Base-by-base conservation (phyloP, 805 yeast species). In the Yamadazyma philogaea region DNA sequence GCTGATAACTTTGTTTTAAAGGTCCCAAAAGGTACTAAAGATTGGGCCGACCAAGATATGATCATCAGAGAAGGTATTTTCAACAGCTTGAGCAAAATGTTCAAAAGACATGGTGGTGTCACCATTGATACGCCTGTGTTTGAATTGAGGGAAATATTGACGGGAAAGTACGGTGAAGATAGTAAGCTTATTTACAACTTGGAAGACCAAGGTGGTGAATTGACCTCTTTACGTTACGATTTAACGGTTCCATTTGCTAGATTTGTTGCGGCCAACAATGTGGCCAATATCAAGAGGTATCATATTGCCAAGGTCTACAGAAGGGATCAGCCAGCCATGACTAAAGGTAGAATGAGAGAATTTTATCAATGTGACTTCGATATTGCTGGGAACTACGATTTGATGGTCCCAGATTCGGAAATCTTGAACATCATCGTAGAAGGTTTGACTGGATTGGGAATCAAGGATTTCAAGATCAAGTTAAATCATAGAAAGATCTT, bases 321-420 rank as follows among this genome's bases (percentile, higher is more conserved):
- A 72, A 85, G 99, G 69, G 99, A 93, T 63, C 99, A 93, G 68
- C 99, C 99, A 4, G 99, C 99, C 7, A 93, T 93, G 99, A 91
- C 98, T 39, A 93, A 93, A 68, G 99, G 99, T 48, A 81, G 99
- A 68, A 93, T 93, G 99, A 86, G 99, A 78, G 99, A 93, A 68
- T 93, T 93, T 59, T 93, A 93, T 66, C 99, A 93, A 70, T 93
- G 99, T 74, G 99, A 93, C 70, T 87, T 93, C 56, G 99, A 93
- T 65, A 74, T 93, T 58, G 99, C 99, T 17, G 99, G 99, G 40
- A 66, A 64, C 44, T 91, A 85, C 63, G 99, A 93, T 57, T 57
- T 82, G 21, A 93, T 93, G 99, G 93, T 93, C 36, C 96, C 99
- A 18, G 99, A 93, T 62, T 81, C 97, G 7, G 99, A 93, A 69